Evolutionary conservation across 1,139 yeast genomes (phyloP), one percentile per base, ranked within the genome.

Genomic region (Fermentozyma sake): DNA sequence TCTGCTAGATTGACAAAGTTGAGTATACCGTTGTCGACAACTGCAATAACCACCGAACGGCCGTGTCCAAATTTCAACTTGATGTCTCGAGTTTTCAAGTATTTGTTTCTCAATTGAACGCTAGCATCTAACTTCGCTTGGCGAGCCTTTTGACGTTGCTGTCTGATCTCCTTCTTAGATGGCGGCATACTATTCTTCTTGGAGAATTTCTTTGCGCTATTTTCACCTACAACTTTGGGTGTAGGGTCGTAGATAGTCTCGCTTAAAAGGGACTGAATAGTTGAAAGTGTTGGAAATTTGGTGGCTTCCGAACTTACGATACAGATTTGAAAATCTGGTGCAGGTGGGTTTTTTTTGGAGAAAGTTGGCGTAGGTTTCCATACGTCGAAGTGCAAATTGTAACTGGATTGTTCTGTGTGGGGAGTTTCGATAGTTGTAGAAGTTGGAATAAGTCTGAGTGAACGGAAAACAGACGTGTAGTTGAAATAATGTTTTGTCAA

Each of bases 281-380:
- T 59, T 2, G 41, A 23, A 10, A 76, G 45, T 0, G 68, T 55
- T 0, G 95, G 95, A 41, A 85, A 70, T 8, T 52, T 49, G 7
- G 56, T 42, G 7, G 54, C 52, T 14, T 70, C 63, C 1, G 81
- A 71, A 34, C 76, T 72, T 4, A 73, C 61, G 0, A 86, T 76
- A 3, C 74, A 66, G 1, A 89, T 54, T 39, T 80, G 86, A 46
- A 76, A 89, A 50, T 89, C 91, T 1, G 96, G 95, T 1, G 48
- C 38, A 0, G 58, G 55, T 0, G 85, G 82, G 16, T 51, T 48
- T 23, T 76, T 77, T 46, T 87, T 87, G 32, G 77, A 77, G 55
- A 84, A 89, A 7, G 52, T 55, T 0, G 80, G 72, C 2, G 69
- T 62, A 0, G 97, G 97, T 51, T 84, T 87, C 96, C 96, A 89